Conservation (phyloP, 495 filamentous ascomycete species). For the Ascodesmis nigricans region DNA sequence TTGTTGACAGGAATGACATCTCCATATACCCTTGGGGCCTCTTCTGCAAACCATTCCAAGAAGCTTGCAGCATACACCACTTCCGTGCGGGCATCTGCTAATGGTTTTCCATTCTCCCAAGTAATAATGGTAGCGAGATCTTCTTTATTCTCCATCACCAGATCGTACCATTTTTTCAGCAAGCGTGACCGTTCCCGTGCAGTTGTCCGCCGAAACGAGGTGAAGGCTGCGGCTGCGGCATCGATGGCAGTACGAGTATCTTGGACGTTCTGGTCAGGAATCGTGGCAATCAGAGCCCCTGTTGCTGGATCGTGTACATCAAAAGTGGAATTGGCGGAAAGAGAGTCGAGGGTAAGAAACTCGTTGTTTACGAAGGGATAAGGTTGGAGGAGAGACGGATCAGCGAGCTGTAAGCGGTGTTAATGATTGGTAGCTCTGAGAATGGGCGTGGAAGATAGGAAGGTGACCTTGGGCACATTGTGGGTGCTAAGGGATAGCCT, state of each 20-base stretch:
- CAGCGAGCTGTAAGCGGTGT: conserved; percentile 39
- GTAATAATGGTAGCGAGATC: conserved; percentile 83
- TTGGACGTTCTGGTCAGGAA: conserved; percentile 41
- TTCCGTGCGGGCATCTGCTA: conserved; percentile 48
- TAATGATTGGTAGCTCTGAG: neutral
- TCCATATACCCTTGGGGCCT: conserved; percentile 47
- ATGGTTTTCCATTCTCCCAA: conserved; percentile 56
- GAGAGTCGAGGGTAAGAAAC: conserved; percentile 46
- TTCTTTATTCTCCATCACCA: conserved; percentile 68
- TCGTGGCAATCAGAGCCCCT: conserved; percentile 41
- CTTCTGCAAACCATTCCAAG: conserved; percentile 61
- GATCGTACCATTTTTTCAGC: conserved; percentile 73
- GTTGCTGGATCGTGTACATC: conserved; percentile 45
- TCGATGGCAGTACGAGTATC: conserved; percentile 43
- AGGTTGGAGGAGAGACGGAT: conserved; percentile 56
- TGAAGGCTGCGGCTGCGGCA: conserved; percentile 45
- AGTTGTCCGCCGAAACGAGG: conserved; percentile 48
- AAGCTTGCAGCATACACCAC: conserved; percentile 50
- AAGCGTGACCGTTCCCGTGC: conserved; percentile 63
- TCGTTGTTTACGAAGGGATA: conserved; percentile 71
- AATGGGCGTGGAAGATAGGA: neutral
- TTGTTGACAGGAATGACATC: conserved; percentile 39
- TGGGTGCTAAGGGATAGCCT: too few species aligned
- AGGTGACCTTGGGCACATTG: conserved; percentile 10
- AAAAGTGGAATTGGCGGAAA: conserved; percentile 60